Percentiles rank a stretch among this genome's conserved stretches.
phyloP scores from a whole-genome alignment of 2,329 filamentous ascomycete genomes.

The Pseudocercospora pini-densiflorae region DNA sequence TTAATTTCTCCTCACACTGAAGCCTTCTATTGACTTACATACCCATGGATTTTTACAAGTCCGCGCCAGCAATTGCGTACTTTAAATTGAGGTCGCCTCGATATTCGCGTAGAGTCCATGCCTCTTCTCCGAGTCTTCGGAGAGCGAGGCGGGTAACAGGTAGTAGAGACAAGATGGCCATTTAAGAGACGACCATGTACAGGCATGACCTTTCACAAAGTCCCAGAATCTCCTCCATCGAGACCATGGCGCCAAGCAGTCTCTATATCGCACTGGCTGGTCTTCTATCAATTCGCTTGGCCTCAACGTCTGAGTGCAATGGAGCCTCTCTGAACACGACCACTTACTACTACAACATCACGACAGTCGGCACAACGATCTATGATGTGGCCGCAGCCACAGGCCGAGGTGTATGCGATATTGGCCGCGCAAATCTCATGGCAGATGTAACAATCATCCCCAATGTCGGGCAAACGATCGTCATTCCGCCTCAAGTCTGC shows the following conservation, averaged over 20 bases:
- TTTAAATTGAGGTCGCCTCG: background rate
- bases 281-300: background rate
- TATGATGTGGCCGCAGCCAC: background rate
- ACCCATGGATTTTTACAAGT: too few species aligned
- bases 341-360: background rate
- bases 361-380: background rate
- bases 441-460: conserved; percentile 5
- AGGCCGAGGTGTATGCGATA: conserved; percentile 7
- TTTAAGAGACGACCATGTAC: background rate
- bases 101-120: background rate
- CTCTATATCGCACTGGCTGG: background rate
- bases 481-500: conserved; percentile 9
- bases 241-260: background rate
- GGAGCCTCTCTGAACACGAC: background rate
- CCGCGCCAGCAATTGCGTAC: too few species aligned
- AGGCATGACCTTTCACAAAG: background rate
- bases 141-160: background rate
- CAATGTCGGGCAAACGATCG: conserved; percentile 7
- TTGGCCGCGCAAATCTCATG: conserved; percentile 5
- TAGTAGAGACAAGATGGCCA: background rate
- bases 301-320: background rate
- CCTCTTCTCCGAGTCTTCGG: background rate
- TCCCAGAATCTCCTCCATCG: background rate
- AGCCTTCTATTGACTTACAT: too few species aligned
- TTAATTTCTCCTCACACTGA: too few species aligned